A percentile compares a stretch with the other conserved stretches of the same genome.
Evolutionary conservation across 2,329 filamentous ascomycete species (phyloP).

Genomic region (Paecilomyces dactylethromorphus): DNA sequence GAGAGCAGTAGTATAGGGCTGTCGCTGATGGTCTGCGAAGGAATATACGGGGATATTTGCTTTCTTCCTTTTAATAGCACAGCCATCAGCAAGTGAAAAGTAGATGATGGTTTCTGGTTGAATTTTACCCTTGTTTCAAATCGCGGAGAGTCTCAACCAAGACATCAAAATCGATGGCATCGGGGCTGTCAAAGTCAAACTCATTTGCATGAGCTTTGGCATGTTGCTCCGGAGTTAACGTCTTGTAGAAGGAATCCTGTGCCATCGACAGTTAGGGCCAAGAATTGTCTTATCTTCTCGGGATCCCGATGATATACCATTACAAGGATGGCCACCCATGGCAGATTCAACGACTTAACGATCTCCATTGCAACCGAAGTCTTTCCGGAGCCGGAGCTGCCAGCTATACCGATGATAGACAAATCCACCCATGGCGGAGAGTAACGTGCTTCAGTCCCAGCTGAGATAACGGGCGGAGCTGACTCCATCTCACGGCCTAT

Average conservation of each 20-base stretch:
- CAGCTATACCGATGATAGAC: constrained; percentile 93
- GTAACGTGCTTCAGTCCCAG: constrained; percentile 58
- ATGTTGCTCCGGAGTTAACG: constrained; percentile 70
- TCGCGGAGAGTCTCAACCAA: constrained; percentile 73
- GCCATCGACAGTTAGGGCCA: constrained; percentile 2
- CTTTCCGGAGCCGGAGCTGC: constrained; percentile 92
- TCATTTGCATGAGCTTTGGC: constrained; percentile 79
- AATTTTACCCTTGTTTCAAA: constrained; percentile 78
- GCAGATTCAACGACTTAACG: constrained; percentile 79
- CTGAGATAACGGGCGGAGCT: constrained; percentile 29
- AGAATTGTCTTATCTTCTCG: constrained; percentile 3
- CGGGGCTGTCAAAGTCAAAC: constrained; percentile 91
- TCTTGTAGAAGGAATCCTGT: constrained; percentile 97
- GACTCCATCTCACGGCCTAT: constrained; percentile 25
- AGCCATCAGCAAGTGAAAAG: constrained; percentile 8
- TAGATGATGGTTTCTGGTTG: not conserved
- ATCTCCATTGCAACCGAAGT: constrained; percentile 91
- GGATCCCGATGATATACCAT: constrained; percentile 57
- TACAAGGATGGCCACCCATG: constrained; percentile 95
- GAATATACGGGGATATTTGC: constrained; percentile 93
- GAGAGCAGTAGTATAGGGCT: constrained; percentile 74
- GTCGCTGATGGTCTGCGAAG: constrained; percentile 80
- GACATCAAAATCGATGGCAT: constrained; percentile 90
- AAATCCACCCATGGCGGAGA: constrained; percentile 93
- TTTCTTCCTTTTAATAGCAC: constrained; percentile 25